phyloP scores from a whole-genome alignment of 345 rosid genomes.

The Rubroshorea leprosula region DNA sequence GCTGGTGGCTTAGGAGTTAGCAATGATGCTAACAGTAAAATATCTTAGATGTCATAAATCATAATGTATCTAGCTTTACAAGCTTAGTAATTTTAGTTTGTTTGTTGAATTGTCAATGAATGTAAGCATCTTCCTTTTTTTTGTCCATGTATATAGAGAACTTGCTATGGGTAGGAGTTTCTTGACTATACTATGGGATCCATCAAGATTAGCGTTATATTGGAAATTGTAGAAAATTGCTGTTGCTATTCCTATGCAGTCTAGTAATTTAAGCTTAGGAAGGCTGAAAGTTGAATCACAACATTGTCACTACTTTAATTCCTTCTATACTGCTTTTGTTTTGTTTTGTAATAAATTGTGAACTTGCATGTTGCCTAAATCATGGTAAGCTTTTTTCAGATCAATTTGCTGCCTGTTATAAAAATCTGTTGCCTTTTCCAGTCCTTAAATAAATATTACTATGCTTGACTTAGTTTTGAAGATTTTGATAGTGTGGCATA shows the following conservation, averaged over 20 bases:
- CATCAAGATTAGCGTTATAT: background rate
- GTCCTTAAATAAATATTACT: too few relatives aligned
- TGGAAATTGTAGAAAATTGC: background rate
- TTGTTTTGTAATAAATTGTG: too few relatives aligned
- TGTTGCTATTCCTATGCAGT: background rate
- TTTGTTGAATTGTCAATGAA: background rate
- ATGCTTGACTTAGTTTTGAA: too few relatives aligned
- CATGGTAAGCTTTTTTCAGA: too few relatives aligned
- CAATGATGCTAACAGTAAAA: too few relatives aligned
- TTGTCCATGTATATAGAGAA: background rate
- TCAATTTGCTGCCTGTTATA: too few relatives aligned
- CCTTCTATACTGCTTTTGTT: too few relatives aligned
- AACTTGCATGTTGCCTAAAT: too few relatives aligned
- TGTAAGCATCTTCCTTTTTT: conserved; percentile 5
- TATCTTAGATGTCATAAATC: background rate
- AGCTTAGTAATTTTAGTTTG: background rate
- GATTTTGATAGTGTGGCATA: too few relatives aligned
- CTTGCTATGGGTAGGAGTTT: background rate
- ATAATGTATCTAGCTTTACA: background rate
- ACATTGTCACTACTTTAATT: too few relatives aligned
- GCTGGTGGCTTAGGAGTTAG: too few relatives aligned
- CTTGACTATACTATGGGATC: background rate
- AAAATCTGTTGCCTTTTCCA: too few relatives aligned
- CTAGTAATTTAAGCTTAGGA: background rate
- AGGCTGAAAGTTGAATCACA: background rate